A percentile compares a stretch with the other conserved stretches of the same genome.
Evolutionary conservation across 1,284 basidiomycete genomes (phyloP).

Genomic region (Marasmius tenuissimus): DNA sequence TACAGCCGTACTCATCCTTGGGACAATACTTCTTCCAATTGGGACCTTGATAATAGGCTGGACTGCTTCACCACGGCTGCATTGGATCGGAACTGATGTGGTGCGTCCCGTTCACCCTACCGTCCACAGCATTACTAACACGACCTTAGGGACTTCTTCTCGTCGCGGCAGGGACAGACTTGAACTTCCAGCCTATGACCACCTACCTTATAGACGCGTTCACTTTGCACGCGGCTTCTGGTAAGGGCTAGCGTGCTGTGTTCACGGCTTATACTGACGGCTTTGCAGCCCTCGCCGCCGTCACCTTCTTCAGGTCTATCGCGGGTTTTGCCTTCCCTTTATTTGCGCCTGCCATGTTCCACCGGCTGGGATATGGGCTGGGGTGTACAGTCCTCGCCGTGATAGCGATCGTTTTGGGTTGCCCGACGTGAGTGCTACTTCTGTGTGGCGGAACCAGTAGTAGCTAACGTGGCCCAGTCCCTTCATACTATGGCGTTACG

Average conservation of each 20-base stretch:
- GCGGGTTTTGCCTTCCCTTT: slow-evolving; percentile 44
- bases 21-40: background rate
- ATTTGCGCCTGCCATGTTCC: slow-evolving; percentile 43
- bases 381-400: slow-evolving; percentile 39
- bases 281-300: slow-evolving; percentile 31
- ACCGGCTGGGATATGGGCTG: slow-evolving; percentile 39
- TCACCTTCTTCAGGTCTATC: slow-evolving; percentile 37
- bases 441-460: background rate
- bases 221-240: slow-evolving; percentile 15
- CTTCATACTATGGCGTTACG: background rate
- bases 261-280: no score
- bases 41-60: background rate
- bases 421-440: slow-evolving; percentile 31
- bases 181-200: background rate
- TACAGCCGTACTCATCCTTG: background rate
- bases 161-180: background rate
- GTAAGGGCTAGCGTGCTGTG: no score
- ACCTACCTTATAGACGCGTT: slow-evolving; percentile 2
- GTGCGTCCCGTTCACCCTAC: background rate
- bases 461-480: background rate
- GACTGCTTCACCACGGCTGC: background rate
- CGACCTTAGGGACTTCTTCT: background rate
- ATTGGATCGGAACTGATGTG: slow-evolving; percentile 3
- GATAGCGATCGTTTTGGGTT: slow-evolving; percentile 38
- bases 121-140: background rate